Percentiles rank a stretch among this genome's conserved stretches.
Conservation (phyloP, 169 alveolate genomes). For the Fabrea salina region DNA sequence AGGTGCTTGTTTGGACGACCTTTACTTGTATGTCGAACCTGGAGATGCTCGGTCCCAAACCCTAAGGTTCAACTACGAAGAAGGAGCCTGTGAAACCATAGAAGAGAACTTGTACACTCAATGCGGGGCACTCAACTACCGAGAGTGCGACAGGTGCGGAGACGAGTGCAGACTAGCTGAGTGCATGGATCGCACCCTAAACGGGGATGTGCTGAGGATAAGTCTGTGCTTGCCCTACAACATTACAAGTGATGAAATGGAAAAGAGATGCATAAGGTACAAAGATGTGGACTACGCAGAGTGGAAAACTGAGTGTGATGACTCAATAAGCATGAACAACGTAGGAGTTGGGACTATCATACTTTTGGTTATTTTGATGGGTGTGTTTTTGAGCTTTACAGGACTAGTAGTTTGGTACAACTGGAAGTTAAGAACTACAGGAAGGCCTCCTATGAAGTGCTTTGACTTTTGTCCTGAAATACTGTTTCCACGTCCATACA, state of each 20-base stretch:
- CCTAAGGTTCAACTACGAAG: background rate
- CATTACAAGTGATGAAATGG: background rate
- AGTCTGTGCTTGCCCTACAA: slow-evolving; percentile 10
- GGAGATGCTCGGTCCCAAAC: background rate
- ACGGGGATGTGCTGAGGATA: background rate
- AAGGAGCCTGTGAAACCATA: background rate
- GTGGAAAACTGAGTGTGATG: background rate
- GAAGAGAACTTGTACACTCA: slow-evolving; percentile 10
- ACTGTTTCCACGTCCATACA: slow-evolving; percentile 4
- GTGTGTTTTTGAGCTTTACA: background rate
- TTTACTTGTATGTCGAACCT: background rate
- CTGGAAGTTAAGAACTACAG: slow-evolving; percentile 2
- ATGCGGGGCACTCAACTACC: slow-evolving; percentile 5
- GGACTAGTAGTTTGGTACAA: slow-evolving; percentile 7
- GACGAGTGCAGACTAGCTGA: slow-evolving; percentile 12
- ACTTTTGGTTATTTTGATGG: background rate
- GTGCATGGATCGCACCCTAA: background rate
- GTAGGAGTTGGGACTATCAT: slow-evolving; percentile 20
- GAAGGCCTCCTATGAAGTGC: slow-evolving; percentile 12
- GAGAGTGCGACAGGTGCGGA: background rate
- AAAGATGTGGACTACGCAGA: background rate
- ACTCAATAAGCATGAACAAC: background rate
- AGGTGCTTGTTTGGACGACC: background rate
- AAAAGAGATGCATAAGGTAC: background rate
- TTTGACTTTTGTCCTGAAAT: slow-evolving; percentile 2